Base-by-base conservation (phyloP, 441 rosid species). In the Eruca vesicaria region DNA sequence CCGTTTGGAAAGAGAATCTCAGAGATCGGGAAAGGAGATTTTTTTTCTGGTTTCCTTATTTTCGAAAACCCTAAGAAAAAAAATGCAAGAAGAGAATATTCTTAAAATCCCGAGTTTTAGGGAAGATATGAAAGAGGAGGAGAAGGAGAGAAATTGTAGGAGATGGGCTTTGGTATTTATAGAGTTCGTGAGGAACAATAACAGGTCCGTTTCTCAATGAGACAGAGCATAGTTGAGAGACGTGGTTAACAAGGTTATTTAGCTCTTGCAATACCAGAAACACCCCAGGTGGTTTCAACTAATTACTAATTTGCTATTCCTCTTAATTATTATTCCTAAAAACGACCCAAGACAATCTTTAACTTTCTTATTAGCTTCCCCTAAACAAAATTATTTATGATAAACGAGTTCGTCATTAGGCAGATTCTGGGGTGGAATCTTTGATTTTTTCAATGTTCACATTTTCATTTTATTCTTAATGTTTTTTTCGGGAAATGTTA, bases 211-310 rank as follows among this genome's bases (percentile, higher is more conserved):
- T 53, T 48, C 57, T 31, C 50, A 31, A 2, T n/a, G 48, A 50
- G 48, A 61, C 63, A 53, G 23, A 41, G 52, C 55, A 68, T 23
- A 23, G n/a, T n/a, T n/a, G n/a, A n/a, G 57, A 76, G 75, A 76
- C 79, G 79, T 76, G 79, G 75, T 57, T 57, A 57, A 63, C 80
- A 70, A 76, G 80, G 80, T 4, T 76, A 12, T 69, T 63, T 29
- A 9, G 41, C 58, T 66, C 43, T 59, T 48, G 20, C 3, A 68
- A 61, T 61, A 2, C 19, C 63, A 35, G 52, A 68, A 52, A 75
- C 5, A 61, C 64, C 71, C 52, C 52, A 10, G 5, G 3, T 20
- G 16, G 55, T 29, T 63, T 60, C 31, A 8, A 31, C 58, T 69
- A 69, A 63, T 69, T 55, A 63, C 74, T 0, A 36, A 9, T 69